Conservation (phyloP, 345 rosid species). For the Euphorbia pulcherrima region DNA sequence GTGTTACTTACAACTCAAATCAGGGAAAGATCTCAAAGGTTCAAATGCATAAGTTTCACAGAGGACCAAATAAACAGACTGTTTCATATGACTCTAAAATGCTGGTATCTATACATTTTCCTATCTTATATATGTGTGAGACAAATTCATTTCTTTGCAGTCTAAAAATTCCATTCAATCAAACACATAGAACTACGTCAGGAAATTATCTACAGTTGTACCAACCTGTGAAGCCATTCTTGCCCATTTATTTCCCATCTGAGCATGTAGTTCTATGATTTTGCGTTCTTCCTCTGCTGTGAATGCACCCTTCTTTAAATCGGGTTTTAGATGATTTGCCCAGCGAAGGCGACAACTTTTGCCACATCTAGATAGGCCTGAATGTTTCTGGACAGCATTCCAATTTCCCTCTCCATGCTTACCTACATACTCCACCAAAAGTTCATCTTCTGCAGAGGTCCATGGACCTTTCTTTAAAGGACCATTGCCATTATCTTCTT, state of each 20-base stretch:
- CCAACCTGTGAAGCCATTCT: constrained; percentile 42
- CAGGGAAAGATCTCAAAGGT: not conserved
- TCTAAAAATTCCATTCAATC: not conserved
- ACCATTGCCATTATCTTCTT: constrained; percentile 20
- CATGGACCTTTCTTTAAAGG: constrained; percentile 91
- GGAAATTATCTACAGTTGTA: constrained; percentile 3
- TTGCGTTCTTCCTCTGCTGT: constrained; percentile 81
- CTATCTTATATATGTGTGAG: not conserved
- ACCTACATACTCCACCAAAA: constrained; percentile 82
- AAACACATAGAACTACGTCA: not conserved
- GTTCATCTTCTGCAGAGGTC: constrained; percentile 91
- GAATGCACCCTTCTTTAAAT: constrained; percentile 96
- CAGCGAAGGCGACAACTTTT: constrained; percentile 97
- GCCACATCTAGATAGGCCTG: constrained; percentile 86
- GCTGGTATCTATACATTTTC: not conserved
- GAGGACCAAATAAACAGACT: not conserved
- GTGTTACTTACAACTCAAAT: not conserved
- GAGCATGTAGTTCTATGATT: constrained; percentile 81
- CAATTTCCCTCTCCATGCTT: constrained; percentile 98
- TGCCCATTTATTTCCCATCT: constrained; percentile 99
- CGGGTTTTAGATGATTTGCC: constrained; percentile 97
- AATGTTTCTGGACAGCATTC: constrained; percentile 90
- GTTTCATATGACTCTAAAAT: not conserved
- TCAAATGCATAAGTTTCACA: not conserved
- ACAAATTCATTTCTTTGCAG: not conserved